Evolutionary conservation across 176 grass and related monocot species (phyloP).

Genomic region (Eleusine indica): DNA sequence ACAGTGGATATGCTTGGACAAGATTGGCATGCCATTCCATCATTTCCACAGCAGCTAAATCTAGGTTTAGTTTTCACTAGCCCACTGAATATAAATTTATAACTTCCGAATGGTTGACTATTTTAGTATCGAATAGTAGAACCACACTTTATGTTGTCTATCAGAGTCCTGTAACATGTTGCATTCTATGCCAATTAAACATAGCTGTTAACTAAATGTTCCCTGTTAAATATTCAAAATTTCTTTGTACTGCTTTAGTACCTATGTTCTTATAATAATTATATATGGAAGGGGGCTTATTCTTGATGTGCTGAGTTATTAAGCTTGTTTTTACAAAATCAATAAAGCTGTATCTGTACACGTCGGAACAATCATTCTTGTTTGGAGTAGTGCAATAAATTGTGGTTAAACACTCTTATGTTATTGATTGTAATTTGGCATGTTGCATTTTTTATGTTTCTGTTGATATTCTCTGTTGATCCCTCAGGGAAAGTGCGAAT

Average conservation of each 20-base stretch:
- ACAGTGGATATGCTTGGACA: neutral
- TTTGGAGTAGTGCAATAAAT: neutral
- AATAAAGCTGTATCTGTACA: neutral
- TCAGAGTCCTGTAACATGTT: neutral
- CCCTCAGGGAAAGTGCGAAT: constrained; percentile 61
- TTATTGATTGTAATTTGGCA: neutral
- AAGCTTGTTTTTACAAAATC: neutral
- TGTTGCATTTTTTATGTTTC: neutral
- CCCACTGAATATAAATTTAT: neutral
- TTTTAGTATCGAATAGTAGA: neutral
- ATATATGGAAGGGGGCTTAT: neutral
- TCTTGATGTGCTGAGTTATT: neutral
- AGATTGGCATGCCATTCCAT: neutral
- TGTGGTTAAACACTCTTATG: neutral
- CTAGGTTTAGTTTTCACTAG: neutral
- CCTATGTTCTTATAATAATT: neutral
- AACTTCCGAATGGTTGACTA: neutral
- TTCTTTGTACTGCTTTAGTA: neutral
- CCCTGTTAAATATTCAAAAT: neutral
- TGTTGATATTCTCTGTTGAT: constrained; percentile 22
- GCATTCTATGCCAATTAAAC: neutral
- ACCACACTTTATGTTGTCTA: neutral
- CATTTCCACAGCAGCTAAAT: neutral
- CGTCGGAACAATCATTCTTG: neutral
- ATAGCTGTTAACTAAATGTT: neutral